Conservation (phyloP, 805 yeast genomes). For the Kuraishia hungarica region DNA sequence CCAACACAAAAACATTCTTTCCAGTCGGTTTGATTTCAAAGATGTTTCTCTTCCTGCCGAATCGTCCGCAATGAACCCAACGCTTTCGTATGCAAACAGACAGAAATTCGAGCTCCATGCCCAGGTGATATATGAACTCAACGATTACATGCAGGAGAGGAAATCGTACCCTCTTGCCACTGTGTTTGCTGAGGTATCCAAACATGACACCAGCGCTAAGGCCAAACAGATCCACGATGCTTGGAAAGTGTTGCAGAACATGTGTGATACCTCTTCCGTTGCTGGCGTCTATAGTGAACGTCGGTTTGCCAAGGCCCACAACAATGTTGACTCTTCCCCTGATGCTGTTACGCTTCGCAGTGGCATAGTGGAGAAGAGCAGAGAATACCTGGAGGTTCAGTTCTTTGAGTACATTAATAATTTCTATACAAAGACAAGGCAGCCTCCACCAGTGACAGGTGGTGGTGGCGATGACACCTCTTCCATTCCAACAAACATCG, state of each 20-base stretch:
- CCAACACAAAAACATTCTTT: conserved; percentile 15
- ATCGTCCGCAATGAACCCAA: conserved; percentile 17
- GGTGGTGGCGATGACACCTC: conserved; percentile 28
- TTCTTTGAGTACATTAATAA: conserved; percentile 68
- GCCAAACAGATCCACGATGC: conserved; percentile 67
- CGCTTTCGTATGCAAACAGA: conserved; percentile 28
- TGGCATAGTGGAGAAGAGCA: conserved; percentile 45
- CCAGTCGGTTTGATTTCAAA: conserved; percentile 18
- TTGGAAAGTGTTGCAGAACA: conserved; percentile 56
- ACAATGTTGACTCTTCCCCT: conserved; percentile 8
- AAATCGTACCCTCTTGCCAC: conserved; percentile 47
- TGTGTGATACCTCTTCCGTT: conserved; percentile 28
- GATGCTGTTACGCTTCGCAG: conserved; percentile 29
- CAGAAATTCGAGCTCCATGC: conserved; percentile 71
- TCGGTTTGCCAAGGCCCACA: conserved; percentile 21
- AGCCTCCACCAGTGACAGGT: not conserved
- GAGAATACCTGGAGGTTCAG: conserved; percentile 61
- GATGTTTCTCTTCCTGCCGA: conserved; percentile 16
- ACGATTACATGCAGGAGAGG: conserved; percentile 52
- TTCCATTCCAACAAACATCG: conserved; percentile 64
- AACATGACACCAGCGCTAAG: conserved; percentile 48
- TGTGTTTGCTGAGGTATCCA: conserved; percentile 53
- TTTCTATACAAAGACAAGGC: conserved; percentile 36
- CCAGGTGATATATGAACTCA: conserved; percentile 57
- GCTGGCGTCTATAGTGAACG: conserved; percentile 24